These are phyloP conservation scores for Aspergillus awamori DNA, from an alignment of 2,329 filamentous ascomycete species.

Conservation along the genomic window DNA sequence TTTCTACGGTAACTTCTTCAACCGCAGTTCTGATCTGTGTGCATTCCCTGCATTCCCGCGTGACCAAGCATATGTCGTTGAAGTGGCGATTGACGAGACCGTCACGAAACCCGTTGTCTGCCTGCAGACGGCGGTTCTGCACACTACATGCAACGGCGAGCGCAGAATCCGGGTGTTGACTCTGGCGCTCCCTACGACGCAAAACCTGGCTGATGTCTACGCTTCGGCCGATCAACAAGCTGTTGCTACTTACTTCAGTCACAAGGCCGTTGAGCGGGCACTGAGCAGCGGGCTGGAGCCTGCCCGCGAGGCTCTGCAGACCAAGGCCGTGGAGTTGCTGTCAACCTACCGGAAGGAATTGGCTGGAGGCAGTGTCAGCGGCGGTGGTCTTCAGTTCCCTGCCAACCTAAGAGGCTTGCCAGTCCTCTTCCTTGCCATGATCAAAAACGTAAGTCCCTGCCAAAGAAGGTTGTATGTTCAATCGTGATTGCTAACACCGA, in stretches of 20 bases:
- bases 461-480: not conserved
- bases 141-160: constrained; percentile 97
- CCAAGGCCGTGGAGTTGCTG: constrained; percentile 88
- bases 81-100: constrained; percentile 96
- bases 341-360: constrained; percentile 97
- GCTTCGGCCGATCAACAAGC: constrained; percentile 93
- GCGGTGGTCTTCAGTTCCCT: constrained; percentile 87
- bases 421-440: constrained; percentile 87
- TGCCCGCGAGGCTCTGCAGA: constrained; percentile 85
- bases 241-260: constrained; percentile 90
- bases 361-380: constrained; percentile 92
- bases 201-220: constrained; percentile 86
- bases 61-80: constrained; percentile 96
- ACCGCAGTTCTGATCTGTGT: constrained; percentile 93
- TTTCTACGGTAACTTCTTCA: constrained; percentile 99
- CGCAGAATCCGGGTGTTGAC: constrained; percentile 93
- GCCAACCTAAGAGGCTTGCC: constrained; percentile 87
- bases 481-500: constrained; percentile 27
- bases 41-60: constrained; percentile 97
- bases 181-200: constrained; percentile 87
- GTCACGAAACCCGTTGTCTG: constrained; percentile 90
- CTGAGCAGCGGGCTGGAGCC: constrained; percentile 85
- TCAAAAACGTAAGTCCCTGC: constrained; percentile 78
- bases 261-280: constrained; percentile 93
- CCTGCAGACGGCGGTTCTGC: constrained; percentile 89